Percentiles rank a stretch among this genome's conserved stretches.
These are phyloP conservation scores for Aspergillus sp. DNA, from an alignment of 2,329 filamentous ascomycete species.

Conservation along the genomic window DNA sequence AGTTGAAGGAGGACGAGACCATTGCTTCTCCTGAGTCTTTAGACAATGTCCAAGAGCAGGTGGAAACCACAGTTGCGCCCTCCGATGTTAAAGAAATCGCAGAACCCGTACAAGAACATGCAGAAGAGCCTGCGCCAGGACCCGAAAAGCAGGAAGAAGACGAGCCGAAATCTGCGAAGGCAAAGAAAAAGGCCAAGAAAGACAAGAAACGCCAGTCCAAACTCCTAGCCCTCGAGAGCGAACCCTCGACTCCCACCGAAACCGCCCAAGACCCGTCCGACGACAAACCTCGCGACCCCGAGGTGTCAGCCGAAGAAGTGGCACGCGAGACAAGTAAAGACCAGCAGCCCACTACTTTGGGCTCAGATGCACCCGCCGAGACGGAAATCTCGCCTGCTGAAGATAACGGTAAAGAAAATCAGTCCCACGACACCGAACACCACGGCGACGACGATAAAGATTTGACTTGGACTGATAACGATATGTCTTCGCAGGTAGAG, in stretches of 20 bases:
- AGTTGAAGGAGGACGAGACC: constrained; percentile 22
- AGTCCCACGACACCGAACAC: constrained; percentile 42
- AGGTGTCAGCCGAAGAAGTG: constrained; percentile 6
- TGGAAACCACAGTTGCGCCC: background rate
- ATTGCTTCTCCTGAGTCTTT: constrained; percentile 12
- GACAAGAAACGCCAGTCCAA: constrained; percentile 35
- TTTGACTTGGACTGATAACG: constrained; percentile 46
- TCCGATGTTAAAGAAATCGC: background rate
- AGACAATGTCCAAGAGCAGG: background rate
- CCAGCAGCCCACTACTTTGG: constrained; percentile 12
- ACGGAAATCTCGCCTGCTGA: constrained; percentile 36
- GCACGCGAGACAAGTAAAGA: constrained; percentile 18
- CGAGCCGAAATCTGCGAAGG: constrained; percentile 34
- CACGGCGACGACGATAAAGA: constrained; percentile 37
- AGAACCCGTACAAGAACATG: background rate
- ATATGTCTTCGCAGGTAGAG: constrained; percentile 46
- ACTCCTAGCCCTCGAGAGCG: constrained; percentile 22
- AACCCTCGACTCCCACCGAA: constrained; percentile 10
- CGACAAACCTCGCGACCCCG: constrained; percentile 14
- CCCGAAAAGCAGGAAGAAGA: constrained; percentile 16
- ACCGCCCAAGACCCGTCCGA: background rate
- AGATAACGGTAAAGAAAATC: constrained; percentile 48
- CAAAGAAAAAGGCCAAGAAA: constrained; percentile 51
- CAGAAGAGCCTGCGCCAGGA: background rate
- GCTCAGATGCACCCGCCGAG: constrained; percentile 24